phyloP scores from a whole-genome alignment of 1,284 basidiomycete genomes.

The Fomitopsis betulina region DNA sequence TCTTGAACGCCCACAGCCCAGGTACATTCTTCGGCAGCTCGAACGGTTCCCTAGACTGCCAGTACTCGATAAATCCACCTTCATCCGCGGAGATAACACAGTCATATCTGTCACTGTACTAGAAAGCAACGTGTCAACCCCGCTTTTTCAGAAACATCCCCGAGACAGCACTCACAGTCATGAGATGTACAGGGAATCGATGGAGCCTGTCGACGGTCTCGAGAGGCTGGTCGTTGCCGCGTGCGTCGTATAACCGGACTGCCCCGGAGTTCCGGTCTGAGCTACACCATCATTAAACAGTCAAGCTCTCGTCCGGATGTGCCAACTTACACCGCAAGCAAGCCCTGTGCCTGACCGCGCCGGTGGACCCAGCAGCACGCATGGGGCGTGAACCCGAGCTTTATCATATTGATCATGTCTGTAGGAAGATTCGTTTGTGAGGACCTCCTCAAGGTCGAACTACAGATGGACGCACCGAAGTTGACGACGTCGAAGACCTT shows the following conservation, averaged over 20 bases:
- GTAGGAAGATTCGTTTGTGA: neutral
- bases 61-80: constrained; percentile 95
- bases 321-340: constrained; percentile 78
- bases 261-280: constrained; percentile 74
- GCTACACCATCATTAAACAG: constrained; percentile 38
- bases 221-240: constrained; percentile 78
- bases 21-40: constrained; percentile 74
- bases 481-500: constrained; percentile 98
- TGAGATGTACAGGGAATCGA: constrained; percentile 84
- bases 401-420: constrained; percentile 99
- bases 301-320: constrained; percentile 1
- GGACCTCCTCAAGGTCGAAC: neutral
- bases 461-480: constrained; percentile 19
- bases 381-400: constrained; percentile 80
- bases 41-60: constrained; percentile 88
- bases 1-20: constrained; percentile 89
- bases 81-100: constrained; percentile 94
- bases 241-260: constrained; percentile 90
- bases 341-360: constrained; percentile 80
- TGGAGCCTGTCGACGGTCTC: constrained; percentile 78
- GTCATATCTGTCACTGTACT: constrained; percentile 91
- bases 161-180: constrained; percentile 62
- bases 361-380: constrained; percentile 93
- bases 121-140: constrained; percentile 7
- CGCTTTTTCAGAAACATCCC: neutral